Base-by-base conservation (phyloP, 2,329 filamentous ascomycete species). In the Chaetomium olivaceum region DNA sequence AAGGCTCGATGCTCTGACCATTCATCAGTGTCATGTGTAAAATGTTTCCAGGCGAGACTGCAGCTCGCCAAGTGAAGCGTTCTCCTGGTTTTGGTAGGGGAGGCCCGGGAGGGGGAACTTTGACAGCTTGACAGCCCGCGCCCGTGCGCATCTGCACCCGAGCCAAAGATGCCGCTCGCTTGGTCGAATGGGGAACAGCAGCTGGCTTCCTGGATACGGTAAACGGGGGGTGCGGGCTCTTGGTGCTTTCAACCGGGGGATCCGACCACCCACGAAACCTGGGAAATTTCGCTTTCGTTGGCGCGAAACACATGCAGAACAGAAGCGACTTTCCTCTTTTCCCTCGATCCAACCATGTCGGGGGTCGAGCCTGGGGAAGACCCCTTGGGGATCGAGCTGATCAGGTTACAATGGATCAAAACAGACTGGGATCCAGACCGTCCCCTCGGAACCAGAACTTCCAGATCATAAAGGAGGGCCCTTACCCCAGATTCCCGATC, bases 231-330 rank as follows among this genome's bases (percentile, higher is more conserved):
- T 43, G 33, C 36, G 36, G 36, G 39, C 39, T 43, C 16, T 43
- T 43, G 16, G 39, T 43, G 51, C 14, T 29, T 25, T 33, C 29
- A 23, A 46, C 25, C 27, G 51, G 57, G 33, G 51, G 29, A 51
- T 61, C 58, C 50, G 51, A 57, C 51, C 62, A 23, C 23, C 23
- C 39, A 21, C 33, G 63, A 58, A 65, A 58, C 52, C 11, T n/a
- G 58, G 36, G 23, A 64, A 64, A 56, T 64, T 19, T 64, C 62
- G 50, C 21, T 31, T 61, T 36, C 50, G 14, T 55, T 36, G 48
- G 23, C 39, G 33, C 48, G 56, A 55, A 60, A 52, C 61, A 58
- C 52, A 33, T 52, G 60, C 51, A 56, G 23, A 48, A 51, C 43
- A 39, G 31, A 61, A 43, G 48, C 31, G 50, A 51, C 29, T 39